phyloP scores from a whole-genome alignment of 2,329 filamentous ascomycete species.

The Phyllosticta paracitricarpa region DNA sequence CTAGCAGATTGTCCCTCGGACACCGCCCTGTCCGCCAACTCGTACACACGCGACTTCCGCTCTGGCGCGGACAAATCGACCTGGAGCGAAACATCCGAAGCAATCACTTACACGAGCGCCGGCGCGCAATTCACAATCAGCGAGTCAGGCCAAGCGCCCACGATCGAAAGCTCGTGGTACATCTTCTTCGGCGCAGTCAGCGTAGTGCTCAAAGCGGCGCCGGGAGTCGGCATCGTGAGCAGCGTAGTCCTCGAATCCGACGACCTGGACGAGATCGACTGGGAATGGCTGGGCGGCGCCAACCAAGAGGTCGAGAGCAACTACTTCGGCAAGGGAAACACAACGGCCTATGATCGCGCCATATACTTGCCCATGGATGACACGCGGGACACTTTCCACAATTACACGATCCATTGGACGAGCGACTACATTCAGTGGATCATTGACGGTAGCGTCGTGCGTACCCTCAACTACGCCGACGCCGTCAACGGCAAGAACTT shows the following conservation, averaged over 20 bases:
- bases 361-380: conserved; percentile 42
- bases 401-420: conserved; percentile 59
- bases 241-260: conserved; percentile 69
- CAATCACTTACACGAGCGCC: conserved; percentile 27
- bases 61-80: conserved; percentile 15
- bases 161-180: conserved; percentile 64
- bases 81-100: conserved; percentile 11
- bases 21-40: conserved; percentile 19
- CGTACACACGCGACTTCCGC: conserved; percentile 25
- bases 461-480: conserved; percentile 51
- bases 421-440: conserved; percentile 55
- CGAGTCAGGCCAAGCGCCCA: conserved; percentile 38
- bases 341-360: conserved; percentile 54
- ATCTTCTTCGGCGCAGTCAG: conserved; percentile 72
- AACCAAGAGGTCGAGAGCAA: conserved; percentile 53
- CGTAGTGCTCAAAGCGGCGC: conserved; percentile 60
- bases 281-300: conserved; percentile 62
- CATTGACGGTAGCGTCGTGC: conserved; percentile 57
- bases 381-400: conserved; percentile 46
- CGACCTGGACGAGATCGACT: conserved; percentile 73
- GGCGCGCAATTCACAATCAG: conserved; percentile 35
- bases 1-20: conserved; percentile 21
- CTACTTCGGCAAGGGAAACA: conserved; percentile 63
- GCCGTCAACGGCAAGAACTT: conserved; percentile 49
- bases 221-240: conserved; percentile 62